Conservation (phyloP, 768 basidiomycete species). For the Cystofilobasidium ferigula region DNA sequence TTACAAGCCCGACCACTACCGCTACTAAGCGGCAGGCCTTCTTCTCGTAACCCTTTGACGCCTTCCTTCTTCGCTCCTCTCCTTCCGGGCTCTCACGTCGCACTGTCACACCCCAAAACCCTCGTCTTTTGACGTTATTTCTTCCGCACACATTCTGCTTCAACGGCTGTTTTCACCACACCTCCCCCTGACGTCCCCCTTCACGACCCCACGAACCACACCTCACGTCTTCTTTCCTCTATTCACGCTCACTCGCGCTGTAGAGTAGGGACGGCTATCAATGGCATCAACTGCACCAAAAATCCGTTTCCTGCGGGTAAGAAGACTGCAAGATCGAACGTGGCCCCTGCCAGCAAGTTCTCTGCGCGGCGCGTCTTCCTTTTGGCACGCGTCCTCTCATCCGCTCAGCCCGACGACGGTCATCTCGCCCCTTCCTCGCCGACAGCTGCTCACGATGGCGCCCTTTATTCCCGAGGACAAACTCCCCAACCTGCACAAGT, state of each 20-base stretch:
- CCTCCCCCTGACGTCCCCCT: neutral
- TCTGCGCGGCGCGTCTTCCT: too few relatives aligned
- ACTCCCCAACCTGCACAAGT: conserved; percentile 16
- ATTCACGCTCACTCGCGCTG: too few relatives aligned
- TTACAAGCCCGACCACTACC: conserved; percentile 46
- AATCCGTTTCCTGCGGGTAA: too few relatives aligned
- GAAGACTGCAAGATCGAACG: too few relatives aligned
- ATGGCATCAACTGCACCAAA: conserved; percentile 2
- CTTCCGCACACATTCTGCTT: too few relatives aligned
- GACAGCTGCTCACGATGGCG: neutral
- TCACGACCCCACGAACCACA: neutral
- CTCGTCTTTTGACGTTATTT: too few relatives aligned
- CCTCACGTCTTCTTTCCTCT: neutral
- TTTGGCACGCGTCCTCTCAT: too few relatives aligned
- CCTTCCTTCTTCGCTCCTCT: neutral
- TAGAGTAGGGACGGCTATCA: neutral
- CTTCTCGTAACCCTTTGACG: neutral
- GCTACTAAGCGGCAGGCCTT: neutral
- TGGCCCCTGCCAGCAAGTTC: too few relatives aligned
- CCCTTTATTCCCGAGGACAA: conserved; percentile 13
- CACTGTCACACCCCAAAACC: neutral
- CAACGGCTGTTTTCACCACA: neutral
- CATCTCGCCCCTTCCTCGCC: neutral
- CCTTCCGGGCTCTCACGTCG: neutral
- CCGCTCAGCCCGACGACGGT: too few relatives aligned